Conservation (phyloP, 192 early-diverging fungal genomes). For the Entophlyctis helioformis region DNA sequence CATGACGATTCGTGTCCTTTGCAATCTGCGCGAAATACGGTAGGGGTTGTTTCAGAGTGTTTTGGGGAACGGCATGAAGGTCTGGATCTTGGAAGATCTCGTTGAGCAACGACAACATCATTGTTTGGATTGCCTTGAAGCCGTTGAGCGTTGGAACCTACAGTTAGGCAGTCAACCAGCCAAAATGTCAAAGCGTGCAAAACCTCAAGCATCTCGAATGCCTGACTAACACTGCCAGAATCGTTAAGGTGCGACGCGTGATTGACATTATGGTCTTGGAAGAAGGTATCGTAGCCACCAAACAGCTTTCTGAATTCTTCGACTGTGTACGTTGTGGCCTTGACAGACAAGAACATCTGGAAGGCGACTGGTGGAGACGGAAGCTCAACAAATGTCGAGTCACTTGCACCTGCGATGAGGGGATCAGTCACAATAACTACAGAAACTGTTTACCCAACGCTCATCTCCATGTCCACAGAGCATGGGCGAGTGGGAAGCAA, state of each 20-base stretch:
- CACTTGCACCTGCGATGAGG: slow-evolving; percentile 6
- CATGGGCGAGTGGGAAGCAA: background rate
- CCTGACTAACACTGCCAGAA: no score
- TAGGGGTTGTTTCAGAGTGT: slow-evolving; percentile 2
- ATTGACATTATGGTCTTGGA: slow-evolving; percentile 9
- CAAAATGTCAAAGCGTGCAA: no score
- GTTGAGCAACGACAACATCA: no score
- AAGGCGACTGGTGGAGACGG: slow-evolving; percentile 14
- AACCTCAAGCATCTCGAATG: no score
- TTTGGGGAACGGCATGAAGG: slow-evolving; percentile 10
- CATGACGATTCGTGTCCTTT: slow-evolving; percentile 1
- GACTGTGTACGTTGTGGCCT: slow-evolving; percentile 7
- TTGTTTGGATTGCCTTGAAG: no score
- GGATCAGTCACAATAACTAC: no score
- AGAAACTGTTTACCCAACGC: no score
- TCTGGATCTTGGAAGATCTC: slow-evolving; percentile 26
- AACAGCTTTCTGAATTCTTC: slow-evolving; percentile 18
- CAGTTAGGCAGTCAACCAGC: no score
- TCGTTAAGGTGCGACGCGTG: no score
- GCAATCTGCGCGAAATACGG: slow-evolving; percentile 26
- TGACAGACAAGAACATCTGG: slow-evolving; percentile 17
- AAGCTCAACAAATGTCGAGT: background rate
- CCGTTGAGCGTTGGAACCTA: no score
- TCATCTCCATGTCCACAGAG: no score
- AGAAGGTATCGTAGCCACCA: slow-evolving; percentile 14